Base-by-base conservation (phyloP, 345 rosid species). In the Salix koriyanagi region DNA sequence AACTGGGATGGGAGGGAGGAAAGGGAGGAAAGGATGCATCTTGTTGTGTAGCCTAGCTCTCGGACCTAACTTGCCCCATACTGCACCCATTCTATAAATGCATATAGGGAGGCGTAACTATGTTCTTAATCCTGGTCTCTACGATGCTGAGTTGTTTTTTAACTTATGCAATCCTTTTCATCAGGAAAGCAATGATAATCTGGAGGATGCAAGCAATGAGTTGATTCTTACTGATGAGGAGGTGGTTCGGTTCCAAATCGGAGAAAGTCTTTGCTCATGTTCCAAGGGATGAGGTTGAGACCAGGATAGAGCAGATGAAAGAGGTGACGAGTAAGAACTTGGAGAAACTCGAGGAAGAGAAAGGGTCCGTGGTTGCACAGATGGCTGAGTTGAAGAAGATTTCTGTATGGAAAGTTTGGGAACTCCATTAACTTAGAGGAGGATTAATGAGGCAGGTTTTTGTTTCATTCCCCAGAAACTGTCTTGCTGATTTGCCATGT, bases 381-480 rank as follows among this genome's bases (percentile, higher is more conserved):
- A 96, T 92, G 99, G 86, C 92, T 0, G 91, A 86, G 79, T 52
- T 96, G 76, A 96, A 96, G 91, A 93, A 91, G 75, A 78, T 91
- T n/a, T 75, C n/a, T 96, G 84, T 96, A 96, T 30, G 96, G 89
- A 8, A 96, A 96, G 87, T 93, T 96, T 80, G 86, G 89, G 75
- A 94, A 92, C 72, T 92, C 99, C 68, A 96, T 91, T 84, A 96
- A 96, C 83, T 88, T 96, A 18, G 99, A 93, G 88, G 99, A 96
- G 84, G 97, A 93, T 72, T 95, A 76, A 73, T 58, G 10, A 15
- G 52, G 46, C 5, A 25, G 44, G 34, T 25, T 19, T 26, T 41
- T 58, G 37, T 42, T 14, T 14, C n/a, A 11, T 58, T 58, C 64
- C 64, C 3, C 64, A 3, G 64, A 23, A 58, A 2, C 58, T 23